Evolutionary conservation across 306 rosid genomes (phyloP).

Genomic region (Pterocarpus macrocarpus): DNA sequence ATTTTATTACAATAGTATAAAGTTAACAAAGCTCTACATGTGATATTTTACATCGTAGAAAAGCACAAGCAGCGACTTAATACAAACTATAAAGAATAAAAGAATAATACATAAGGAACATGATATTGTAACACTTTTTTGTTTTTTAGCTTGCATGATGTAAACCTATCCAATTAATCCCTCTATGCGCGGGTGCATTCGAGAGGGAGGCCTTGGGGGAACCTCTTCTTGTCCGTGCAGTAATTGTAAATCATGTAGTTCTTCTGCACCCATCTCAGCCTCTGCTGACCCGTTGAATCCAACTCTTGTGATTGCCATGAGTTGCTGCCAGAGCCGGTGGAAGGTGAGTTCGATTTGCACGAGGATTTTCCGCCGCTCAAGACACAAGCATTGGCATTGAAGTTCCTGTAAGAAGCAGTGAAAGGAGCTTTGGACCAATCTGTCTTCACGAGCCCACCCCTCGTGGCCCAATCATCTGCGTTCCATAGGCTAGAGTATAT

Average conservation of each 20-base stretch:
- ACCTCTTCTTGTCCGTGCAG: slow-evolving; percentile 64
- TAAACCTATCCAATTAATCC: not conserved
- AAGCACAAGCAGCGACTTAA: not conserved
- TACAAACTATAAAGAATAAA: not conserved
- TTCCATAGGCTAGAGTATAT: slow-evolving; percentile 77
- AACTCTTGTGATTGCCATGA: slow-evolving; percentile 64
- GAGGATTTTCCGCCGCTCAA: slow-evolving; percentile 61
- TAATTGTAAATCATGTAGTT: slow-evolving; percentile 77
- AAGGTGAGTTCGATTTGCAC: slow-evolving; percentile 49
- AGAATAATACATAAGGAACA: not conserved
- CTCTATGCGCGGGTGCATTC: slow-evolving; percentile 55
- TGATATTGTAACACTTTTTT: not conserved
- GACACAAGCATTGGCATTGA: slow-evolving; percentile 69
- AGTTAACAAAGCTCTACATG: not conserved
- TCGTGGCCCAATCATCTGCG: slow-evolving; percentile 87
- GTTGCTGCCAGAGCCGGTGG: not conserved
- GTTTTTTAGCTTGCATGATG: not conserved
- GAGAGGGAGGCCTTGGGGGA: slow-evolving; percentile 66
- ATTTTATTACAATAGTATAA: not conserved
- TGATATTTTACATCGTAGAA: not conserved
- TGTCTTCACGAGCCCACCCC: slow-evolving; percentile 74
- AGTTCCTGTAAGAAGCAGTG: slow-evolving; percentile 69
- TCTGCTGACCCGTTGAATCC: slow-evolving; percentile 57
- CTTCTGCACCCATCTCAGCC: slow-evolving; percentile 67
- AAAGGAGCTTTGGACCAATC: slow-evolving; percentile 81